Conservation (phyloP, 192 early-diverging fungal genomes). For the Paraglomus brasilianum region DNA sequence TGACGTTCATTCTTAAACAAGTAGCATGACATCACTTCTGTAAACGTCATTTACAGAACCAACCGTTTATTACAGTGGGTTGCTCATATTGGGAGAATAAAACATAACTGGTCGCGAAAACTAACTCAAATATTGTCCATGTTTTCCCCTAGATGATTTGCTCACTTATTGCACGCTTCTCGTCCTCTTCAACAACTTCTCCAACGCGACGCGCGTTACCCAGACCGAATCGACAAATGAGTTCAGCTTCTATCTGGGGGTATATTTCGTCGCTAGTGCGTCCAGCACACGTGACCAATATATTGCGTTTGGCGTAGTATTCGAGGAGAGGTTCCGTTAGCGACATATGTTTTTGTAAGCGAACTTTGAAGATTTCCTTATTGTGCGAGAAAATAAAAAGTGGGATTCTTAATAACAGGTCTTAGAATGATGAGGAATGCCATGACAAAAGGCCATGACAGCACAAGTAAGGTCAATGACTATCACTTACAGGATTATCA, state of each 20-base stretch:
- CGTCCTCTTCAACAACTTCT: too few species aligned
- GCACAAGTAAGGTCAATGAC: not conserved
- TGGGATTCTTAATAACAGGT: not conserved
- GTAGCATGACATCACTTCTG: too few species aligned
- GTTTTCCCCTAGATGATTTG: too few species aligned
- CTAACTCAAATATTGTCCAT: too few species aligned
- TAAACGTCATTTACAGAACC: too few species aligned
- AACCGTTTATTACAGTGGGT: too few species aligned
- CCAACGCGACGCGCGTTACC: not conserved
- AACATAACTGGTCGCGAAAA: too few species aligned
- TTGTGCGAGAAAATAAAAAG: not conserved
- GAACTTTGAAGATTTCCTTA: constrained; percentile 75
- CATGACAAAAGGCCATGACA: constrained; percentile 4
- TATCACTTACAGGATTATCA: constrained; percentile 69
- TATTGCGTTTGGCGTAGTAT: constrained; percentile 68
- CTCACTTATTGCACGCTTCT: too few species aligned
- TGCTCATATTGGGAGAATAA: too few species aligned
- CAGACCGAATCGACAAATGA: constrained; percentile 37
- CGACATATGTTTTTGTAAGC: constrained; percentile 73
- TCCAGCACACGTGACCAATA: constrained; percentile 71
- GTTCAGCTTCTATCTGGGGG: constrained; percentile 70
- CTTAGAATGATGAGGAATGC: not conserved
- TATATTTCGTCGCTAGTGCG: constrained; percentile 90
- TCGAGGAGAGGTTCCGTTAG: constrained; percentile 81
- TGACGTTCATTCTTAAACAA: too few species aligned